Conservation (phyloP, 1,284 basidiomycete genomes). For the Termitomyces sp. region DNA sequence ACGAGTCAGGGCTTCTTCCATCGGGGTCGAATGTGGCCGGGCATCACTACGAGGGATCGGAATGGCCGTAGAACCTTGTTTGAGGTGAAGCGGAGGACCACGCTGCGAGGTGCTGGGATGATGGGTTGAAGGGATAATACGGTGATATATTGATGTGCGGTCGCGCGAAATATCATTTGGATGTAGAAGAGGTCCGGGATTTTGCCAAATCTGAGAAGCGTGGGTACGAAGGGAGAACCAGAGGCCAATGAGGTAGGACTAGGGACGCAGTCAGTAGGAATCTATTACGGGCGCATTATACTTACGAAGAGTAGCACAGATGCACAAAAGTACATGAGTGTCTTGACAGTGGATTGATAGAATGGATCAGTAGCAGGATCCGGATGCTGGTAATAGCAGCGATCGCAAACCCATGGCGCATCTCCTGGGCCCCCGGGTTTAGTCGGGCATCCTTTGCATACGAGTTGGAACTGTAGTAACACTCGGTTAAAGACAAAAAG, state of each 20-base stretch:
- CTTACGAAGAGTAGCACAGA: slow-evolving; percentile 83
- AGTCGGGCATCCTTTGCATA: slow-evolving; percentile 88
- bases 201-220: slow-evolving; percentile 99
- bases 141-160: slow-evolving; percentile 73
- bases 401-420: slow-evolving; percentile 80
- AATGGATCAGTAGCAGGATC: slow-evolving; percentile 93
- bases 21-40: slow-evolving; percentile 13
- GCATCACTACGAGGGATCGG: slow-evolving; percentile 32
- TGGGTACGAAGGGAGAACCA: slow-evolving; percentile 99
- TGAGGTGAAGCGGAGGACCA: slow-evolving; percentile 33
- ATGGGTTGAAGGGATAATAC: slow-evolving; percentile 35
- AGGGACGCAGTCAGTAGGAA: background rate
- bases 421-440: slow-evolving; percentile 28
- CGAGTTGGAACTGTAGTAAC: slow-evolving; percentile 75
- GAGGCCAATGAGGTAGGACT: slow-evolving; percentile 96
- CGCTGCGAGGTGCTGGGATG: slow-evolving; percentile 16
- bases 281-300: slow-evolving; percentile 14
- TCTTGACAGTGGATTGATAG: slow-evolving; percentile 93
- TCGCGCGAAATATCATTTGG: slow-evolving; percentile 59
- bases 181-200: slow-evolving; percentile 83
- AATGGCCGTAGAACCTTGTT: slow-evolving; percentile 38
- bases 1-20: slow-evolving; percentile 13
- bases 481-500: slow-evolving; percentile 8
- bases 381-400: slow-evolving; percentile 94
- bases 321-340: slow-evolving; percentile 93